Percentiles rank a stretch among this genome's conserved stretches.
Conservation (phyloP, 2,329 filamentous ascomycete species). For the Lasiodiplodia gonubiensis region DNA sequence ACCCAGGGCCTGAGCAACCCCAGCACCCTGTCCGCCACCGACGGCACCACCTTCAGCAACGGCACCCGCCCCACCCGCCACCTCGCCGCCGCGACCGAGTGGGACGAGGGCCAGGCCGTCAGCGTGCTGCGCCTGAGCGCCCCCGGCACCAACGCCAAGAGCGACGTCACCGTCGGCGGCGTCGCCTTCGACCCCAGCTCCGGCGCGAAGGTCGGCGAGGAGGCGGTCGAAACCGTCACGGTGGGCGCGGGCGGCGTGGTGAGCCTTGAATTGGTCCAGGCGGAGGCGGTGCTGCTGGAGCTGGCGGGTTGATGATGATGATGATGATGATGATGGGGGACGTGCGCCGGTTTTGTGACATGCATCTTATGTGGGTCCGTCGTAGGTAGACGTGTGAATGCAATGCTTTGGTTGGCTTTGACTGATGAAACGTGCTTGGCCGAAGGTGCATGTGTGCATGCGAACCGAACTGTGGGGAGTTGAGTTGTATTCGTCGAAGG, state of each 20-base stretch:
- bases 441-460: too few relatives aligned
- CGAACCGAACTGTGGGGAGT: too few relatives aligned
- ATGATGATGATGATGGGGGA: neutral
- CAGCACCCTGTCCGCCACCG: conserved; percentile 11
- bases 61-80: conserved; percentile 8
- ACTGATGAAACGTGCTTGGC: neutral
- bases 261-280: conserved; percentile 13
- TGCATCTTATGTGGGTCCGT: neutral
- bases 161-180: conserved; percentile 13
- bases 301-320: neutral
- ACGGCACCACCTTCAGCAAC: conserved; percentile 15
- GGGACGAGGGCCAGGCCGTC: conserved; percentile 8
- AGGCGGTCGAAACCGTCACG: neutral
- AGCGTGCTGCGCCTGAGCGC: conserved; percentile 15
- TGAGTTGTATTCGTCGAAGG: too few relatives aligned
- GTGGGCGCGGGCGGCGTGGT: conserved; percentile 19
- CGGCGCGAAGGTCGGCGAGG: conserved; percentile 15
- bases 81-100: conserved; percentile 5
- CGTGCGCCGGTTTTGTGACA: neutral
- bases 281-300: conserved; percentile 26
- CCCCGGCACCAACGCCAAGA: conserved; percentile 26
- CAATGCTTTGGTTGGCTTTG: neutral
- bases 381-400: neutral
- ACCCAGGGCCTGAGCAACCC: conserved; percentile 23
- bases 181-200: conserved; percentile 14